Conservation (phyloP, 768 basidiomycete species). For the Panus rudis region DNA sequence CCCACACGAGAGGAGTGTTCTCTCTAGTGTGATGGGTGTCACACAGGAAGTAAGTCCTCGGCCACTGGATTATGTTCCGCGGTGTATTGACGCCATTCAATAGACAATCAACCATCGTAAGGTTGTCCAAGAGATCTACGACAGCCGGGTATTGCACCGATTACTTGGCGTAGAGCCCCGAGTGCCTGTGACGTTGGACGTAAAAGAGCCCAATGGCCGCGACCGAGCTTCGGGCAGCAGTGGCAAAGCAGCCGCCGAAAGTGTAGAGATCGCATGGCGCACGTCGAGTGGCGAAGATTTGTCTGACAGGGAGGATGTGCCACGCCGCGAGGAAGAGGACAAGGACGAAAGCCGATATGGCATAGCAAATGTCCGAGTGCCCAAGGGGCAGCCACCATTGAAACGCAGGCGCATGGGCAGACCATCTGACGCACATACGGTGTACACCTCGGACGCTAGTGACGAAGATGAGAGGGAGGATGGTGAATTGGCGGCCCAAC, state of each 20-base stretch:
- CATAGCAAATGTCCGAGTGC: conserved; percentile 14
- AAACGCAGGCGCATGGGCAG: conserved; percentile 40
- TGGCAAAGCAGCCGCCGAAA: conserved; percentile 9
- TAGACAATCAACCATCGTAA: conserved; percentile 72
- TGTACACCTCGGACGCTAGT: conserved; percentile 47
- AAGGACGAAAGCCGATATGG: conserved; percentile 44
- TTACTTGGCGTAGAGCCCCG: conserved; percentile 39
- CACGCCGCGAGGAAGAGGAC: conserved; percentile 27
- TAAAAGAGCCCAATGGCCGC: conserved; percentile 6
- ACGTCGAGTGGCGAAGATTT: conserved; percentile 33
- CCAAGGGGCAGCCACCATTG: conserved; percentile 34
- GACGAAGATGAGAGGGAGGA: conserved; percentile 29
- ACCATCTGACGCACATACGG: conserved; percentile 31
- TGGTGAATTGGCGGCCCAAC: conserved; percentile 8
- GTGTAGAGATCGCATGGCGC: conserved; percentile 34
- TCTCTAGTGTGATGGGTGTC: conserved; percentile 74
- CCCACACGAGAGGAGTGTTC: conserved; percentile 66
- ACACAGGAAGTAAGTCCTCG: conserved; percentile 63
- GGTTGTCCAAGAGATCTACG: conserved; percentile 63
- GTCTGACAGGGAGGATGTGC: conserved; percentile 23
- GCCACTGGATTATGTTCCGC: not conserved
- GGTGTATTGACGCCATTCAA: conserved; percentile 2
- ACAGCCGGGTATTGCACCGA: conserved; percentile 50
- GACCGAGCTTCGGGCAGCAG: not conserved
- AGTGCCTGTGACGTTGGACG: conserved; percentile 2